Evolutionary conservation across 192 early-diverging fungal genomes (phyloP).

Genomic region (Diversispora eburnea): DNA sequence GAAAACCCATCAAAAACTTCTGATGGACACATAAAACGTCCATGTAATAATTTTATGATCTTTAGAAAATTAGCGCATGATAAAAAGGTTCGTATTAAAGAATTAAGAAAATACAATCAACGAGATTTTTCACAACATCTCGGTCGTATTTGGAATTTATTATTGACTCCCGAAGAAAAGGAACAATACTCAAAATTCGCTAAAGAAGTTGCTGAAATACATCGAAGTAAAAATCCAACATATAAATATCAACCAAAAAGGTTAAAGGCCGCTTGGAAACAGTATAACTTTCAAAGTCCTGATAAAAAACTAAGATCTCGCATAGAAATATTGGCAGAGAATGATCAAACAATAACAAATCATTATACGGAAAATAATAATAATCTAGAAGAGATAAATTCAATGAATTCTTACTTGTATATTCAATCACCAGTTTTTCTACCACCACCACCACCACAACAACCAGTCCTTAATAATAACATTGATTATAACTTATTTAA

Average conservation of each 20-base stretch:
- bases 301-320: too few species aligned
- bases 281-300: background rate
- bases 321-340: too few species aligned
- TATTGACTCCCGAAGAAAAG: background rate
- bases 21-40: background rate
- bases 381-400: too few species aligned
- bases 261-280: background rate
- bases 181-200: background rate
- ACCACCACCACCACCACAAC: too few species aligned
- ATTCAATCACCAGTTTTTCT: too few species aligned
- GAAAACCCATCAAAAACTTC: background rate
- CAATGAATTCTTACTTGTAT: too few species aligned
- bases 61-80: constrained; percentile 10
- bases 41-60: constrained; percentile 2
- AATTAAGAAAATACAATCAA: background rate
- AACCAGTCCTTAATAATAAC: too few species aligned
- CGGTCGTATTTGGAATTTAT: background rate
- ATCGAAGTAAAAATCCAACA: background rate
- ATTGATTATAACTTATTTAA: too few species aligned
- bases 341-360: too few species aligned
- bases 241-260: constrained; percentile 9
- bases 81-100: background rate
- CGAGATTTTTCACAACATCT: background rate
- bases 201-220: background rate
- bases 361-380: too few species aligned